Conservation (phyloP, 139 green algal genomes). For the Chlorella sp. region DNA sequence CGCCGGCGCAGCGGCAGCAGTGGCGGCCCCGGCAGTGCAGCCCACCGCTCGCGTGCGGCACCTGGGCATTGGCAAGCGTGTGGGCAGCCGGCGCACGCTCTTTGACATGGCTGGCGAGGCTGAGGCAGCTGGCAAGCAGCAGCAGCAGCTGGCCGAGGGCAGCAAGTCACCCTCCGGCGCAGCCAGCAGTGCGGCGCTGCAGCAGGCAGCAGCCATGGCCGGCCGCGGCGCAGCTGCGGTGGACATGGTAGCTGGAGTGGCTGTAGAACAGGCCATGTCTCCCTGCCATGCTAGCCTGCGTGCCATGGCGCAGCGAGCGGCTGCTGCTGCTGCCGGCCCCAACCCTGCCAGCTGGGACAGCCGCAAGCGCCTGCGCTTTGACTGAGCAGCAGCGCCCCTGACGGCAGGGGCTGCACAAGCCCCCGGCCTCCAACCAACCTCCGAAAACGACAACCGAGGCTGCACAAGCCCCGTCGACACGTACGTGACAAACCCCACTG, state of each 20-base stretch:
- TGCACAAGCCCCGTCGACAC: neutral
- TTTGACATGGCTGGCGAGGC: constrained; percentile 7
- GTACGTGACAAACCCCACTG: too few species aligned
- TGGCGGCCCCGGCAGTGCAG: neutral
- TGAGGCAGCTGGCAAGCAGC: neutral
- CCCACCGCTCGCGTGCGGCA: neutral
- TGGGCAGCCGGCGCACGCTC: constrained; percentile 24
- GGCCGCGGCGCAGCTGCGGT: neutral
- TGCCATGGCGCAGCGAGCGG: neutral
- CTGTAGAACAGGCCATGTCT: constrained; percentile 33
- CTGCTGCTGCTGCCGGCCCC: neutral
- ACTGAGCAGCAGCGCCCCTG: neutral
- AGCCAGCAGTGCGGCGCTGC: neutral
- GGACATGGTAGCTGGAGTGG: neutral
- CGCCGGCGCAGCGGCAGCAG: neutral
- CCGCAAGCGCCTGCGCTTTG: constrained; percentile 32
- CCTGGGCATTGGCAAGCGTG: constrained; percentile 12
- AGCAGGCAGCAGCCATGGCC: neutral
- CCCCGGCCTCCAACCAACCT: neutral
- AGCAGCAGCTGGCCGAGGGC: neutral
- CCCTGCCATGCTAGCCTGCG: constrained; percentile 15
- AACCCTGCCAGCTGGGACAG: neutral
- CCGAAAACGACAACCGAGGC: neutral
- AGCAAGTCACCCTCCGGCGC: neutral
- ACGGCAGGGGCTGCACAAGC: neutral